Conservation (phyloP, 371 early-diverging fungal species). For the Syncephalastrum sp. region DNA sequence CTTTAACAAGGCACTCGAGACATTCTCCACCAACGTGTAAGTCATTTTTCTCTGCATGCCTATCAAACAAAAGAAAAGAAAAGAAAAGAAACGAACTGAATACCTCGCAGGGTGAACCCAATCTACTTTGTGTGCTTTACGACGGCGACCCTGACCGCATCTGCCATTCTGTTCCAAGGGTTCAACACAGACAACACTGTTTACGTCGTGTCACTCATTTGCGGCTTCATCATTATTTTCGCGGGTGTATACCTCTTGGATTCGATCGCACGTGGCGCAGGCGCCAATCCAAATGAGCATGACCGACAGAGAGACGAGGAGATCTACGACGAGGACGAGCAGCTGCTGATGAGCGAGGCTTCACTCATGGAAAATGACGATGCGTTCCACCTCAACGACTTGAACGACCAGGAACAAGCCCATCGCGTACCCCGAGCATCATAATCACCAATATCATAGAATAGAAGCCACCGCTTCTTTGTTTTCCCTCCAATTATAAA, state of each 20-base stretch:
- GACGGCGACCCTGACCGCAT: conserved; percentile 86
- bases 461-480: too few relatives aligned
- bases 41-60: conserved; percentile 7
- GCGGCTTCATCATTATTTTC: conserved; percentile 90
- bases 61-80: not conserved
- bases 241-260: conserved; percentile 83
- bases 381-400: conserved; percentile 48
- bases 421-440: too few relatives aligned
- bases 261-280: conserved; percentile 34
- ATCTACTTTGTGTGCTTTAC: conserved; percentile 95
- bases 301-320: not conserved
- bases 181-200: conserved; percentile 72
- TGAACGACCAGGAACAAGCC: conserved; percentile 28
- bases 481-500: too few relatives aligned
- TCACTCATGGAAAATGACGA: conserved; percentile 60
- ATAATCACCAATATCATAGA: too few relatives aligned
- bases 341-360: conserved; percentile 47
- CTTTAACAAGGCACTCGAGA: conserved; percentile 92
- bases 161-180: conserved; percentile 85
- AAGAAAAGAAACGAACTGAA: not conserved
- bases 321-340: conserved; percentile 23
- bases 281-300: conserved; percentile 15
- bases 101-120: conserved; percentile 64
- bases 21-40: conserved; percentile 84
- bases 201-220: conserved; percentile 80